Evolutionary conservation across 2,329 filamentous ascomycete genomes (phyloP).

Genomic region (Penicillium sp.): DNA sequence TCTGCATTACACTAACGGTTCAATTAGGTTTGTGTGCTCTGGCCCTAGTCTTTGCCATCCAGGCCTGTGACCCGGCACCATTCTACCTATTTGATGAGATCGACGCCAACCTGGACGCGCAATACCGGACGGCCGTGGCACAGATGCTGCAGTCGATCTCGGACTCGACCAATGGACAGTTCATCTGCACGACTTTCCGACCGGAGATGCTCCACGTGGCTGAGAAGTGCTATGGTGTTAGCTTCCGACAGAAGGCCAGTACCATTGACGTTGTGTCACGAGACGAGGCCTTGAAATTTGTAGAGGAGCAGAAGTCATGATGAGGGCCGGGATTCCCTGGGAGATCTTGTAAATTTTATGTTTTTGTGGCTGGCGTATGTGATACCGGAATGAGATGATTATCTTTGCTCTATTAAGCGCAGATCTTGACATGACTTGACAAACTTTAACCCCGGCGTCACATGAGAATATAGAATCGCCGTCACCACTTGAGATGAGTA

Average conservation of each 20-base stretch:
- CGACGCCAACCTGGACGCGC: conserved; percentile 94
- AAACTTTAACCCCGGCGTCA: not conserved
- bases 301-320: conserved; percentile 72
- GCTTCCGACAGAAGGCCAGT: conserved; percentile 87
- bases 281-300: conserved; percentile 88
- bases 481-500: too few species aligned
- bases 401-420: not conserved
- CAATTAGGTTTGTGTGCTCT: conserved; percentile 79
- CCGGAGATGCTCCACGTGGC: conserved; percentile 94
- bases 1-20: conserved; percentile 12
- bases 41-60: conserved; percentile 98
- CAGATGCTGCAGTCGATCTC: conserved; percentile 80
- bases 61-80: conserved; percentile 92
- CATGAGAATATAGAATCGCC: not conserved
- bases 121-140: conserved; percentile 95
- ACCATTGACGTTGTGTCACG: conserved; percentile 85
- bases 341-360: not conserved
- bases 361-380: conserved; percentile 3
- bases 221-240: conserved; percentile 96
- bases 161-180: conserved; percentile 63
- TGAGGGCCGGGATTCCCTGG: not conserved
- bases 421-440: not conserved
- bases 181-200: conserved; percentile 98
- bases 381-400: conserved; percentile 1
- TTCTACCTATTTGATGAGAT: conserved; percentile 99